phyloP scores from a whole-genome alignment of 345 rosid species.

The Brassica rapa region DNA sequence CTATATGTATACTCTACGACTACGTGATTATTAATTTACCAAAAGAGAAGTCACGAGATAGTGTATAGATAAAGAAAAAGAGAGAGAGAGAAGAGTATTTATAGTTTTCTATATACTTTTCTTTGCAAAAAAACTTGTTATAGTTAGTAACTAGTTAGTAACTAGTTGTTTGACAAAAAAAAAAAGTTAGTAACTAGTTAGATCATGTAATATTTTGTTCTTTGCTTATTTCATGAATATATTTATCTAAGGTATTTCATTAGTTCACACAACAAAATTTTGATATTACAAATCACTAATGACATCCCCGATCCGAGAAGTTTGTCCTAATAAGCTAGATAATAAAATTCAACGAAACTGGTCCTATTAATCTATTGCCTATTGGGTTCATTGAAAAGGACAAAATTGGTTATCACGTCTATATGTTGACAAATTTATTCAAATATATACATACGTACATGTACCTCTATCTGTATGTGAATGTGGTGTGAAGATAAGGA shows the following conservation, averaged over 20 bases:
- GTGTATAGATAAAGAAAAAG: neutral
- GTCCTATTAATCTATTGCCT: slow-evolving; percentile 27
- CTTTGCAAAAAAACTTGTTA: neutral
- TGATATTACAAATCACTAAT: neutral
- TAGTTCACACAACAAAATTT: neutral
- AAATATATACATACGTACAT: slow-evolving; percentile 4
- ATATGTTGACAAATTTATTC: slow-evolving; percentile 29
- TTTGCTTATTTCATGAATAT: neutral
- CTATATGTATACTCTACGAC: slow-evolving; percentile 3
- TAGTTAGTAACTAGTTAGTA: neutral
- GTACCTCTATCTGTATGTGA: neutral
- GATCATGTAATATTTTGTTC: neutral
- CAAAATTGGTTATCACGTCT: slow-evolving; percentile 36
- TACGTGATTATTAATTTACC: slow-evolving; percentile 12
- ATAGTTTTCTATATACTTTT: neutral
- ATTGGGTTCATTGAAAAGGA: slow-evolving; percentile 28
- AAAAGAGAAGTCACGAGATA: slow-evolving; percentile 15
- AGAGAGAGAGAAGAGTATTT: neutral
- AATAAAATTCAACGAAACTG: slow-evolving; percentile 15
- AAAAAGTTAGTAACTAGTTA: neutral
- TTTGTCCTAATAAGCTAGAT: slow-evolving; percentile 15
- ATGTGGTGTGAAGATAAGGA: slow-evolving; percentile 32
- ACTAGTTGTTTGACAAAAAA: too few species aligned
- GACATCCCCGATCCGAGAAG: slow-evolving; percentile 18
- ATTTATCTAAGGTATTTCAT: neutral